Evolutionary conservation across 1,139 yeast genomes (phyloP), one percentile per base, ranked within the genome.

Genomic region (Debaryomycetaceae sp.): DNA sequence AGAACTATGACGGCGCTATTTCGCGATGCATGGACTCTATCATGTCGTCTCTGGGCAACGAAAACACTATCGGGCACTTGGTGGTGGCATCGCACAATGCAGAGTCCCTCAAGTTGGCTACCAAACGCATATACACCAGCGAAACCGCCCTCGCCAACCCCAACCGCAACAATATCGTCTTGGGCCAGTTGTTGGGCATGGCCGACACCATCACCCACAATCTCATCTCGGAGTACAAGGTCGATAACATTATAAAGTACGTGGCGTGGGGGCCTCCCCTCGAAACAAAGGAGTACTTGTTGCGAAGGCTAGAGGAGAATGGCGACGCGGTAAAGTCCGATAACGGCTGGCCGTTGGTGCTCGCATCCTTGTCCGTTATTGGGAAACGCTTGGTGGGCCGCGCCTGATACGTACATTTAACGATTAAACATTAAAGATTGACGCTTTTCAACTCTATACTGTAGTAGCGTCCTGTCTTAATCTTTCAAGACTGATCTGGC

Each of bases 251-350:
- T 33, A 78, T 87, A 58, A 87, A 87, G 56, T 90, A 87, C 51
- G 95, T 90, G 39, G 94, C 97, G 13, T 90, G 97, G 96, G 97
- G 97, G 7, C 97, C 97, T 23, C 93, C 95, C 33, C 59, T 74
- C 41, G 97, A 90, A 58, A 86, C 96, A 33, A 85, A 83, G 59
- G 94, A 85, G 43, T 90, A 90, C 51, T 62, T 90, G 41, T 64
- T 79, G 39, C 78, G 98, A 64, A 73, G 98, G 58, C 66, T 90
- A 40, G 96, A 87, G 58, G 98, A 90, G 60, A 90, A 90, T 47
- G 95, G 95, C 20, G 96, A 87, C 55, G 95, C 97, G 11, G 95
- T 86, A 6, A 77, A 92, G 59, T 66, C 67, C 33, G 94, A 82
- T 52, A 85, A 83, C 38, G 96, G 96, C 23, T 75, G 79, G 71